Percentiles rank a stretch among this genome's conserved stretches.
Evolutionary conservation across 345 rosid genomes (phyloP).

Genomic region (Salix exigua): DNA sequence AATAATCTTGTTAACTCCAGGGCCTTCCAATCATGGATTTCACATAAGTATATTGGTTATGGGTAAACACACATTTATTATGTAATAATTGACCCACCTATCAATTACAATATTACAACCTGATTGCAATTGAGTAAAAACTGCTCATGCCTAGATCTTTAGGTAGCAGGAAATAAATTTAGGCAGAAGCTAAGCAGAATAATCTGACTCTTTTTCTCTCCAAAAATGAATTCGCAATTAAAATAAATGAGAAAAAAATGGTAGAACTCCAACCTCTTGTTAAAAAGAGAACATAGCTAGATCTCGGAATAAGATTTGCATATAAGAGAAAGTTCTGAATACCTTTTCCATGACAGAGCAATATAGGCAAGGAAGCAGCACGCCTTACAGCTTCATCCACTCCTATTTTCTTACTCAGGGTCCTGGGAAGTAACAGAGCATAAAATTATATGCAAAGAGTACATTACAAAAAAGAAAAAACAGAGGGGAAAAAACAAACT

Average conservation of each 20-base stretch:
- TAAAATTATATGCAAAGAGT: neutral
- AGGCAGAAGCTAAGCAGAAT: too few relatives aligned
- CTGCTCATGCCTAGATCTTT: neutral
- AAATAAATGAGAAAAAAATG: too few relatives aligned
- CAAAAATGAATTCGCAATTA: too few relatives aligned
- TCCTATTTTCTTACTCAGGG: slow-evolving; percentile 49
- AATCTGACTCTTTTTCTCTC: too few relatives aligned
- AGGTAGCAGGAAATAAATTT: too few relatives aligned
- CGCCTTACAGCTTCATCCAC: slow-evolving; percentile 54
- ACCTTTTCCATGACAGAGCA: slow-evolving; percentile 90
- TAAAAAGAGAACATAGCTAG: neutral
- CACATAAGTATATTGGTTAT: too few relatives aligned
- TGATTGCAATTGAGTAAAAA: too few relatives aligned
- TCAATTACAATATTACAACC: too few relatives aligned
- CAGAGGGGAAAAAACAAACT: slow-evolving; percentile 36
- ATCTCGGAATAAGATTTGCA: neutral
- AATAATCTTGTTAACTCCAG: too few relatives aligned
- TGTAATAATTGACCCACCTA: too few relatives aligned
- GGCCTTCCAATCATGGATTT: too few relatives aligned
- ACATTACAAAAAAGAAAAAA: neutral
- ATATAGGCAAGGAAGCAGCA: slow-evolving; percentile 73
- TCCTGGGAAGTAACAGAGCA: slow-evolving; percentile 40
- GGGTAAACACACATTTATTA: too few relatives aligned
- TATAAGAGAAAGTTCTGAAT: slow-evolving; percentile 11
- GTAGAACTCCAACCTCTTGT: neutral